Percentiles rank a stretch among this genome's conserved stretches.
Conservation (phyloP, 768 basidiomycete species). For the Daedaleopsis sinensis region DNA sequence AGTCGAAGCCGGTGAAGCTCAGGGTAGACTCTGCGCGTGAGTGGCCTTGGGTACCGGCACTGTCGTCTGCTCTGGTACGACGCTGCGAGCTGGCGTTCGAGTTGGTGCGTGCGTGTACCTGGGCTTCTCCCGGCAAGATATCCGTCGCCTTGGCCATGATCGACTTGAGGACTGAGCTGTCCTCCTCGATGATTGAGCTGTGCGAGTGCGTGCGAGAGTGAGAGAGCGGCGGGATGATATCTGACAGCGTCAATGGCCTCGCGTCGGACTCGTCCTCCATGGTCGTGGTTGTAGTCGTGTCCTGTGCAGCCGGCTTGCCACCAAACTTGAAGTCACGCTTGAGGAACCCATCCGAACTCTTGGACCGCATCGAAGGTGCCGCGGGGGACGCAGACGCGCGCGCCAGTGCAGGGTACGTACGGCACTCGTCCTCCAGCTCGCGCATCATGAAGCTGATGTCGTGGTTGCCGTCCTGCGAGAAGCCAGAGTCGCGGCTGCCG, state of each 20-base stretch:
- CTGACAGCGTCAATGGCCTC: conserved; percentile 48
- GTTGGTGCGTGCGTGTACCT: conserved; percentile 38
- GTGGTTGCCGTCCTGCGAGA: conserved; percentile 17
- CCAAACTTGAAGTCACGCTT: conserved; percentile 79
- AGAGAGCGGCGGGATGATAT: conserved; percentile 72
- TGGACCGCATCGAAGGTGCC: conserved; percentile 39
- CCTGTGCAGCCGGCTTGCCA: conserved; percentile 39
- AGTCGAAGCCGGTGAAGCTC: conserved; percentile 74
- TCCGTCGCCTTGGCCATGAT: conserved; percentile 27
- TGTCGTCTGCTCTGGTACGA: conserved; percentile 34
- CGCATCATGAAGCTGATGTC: conserved; percentile 29
- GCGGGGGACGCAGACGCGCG: conserved; percentile 18
- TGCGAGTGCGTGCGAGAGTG: conserved; percentile 53
- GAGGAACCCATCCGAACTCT: conserved; percentile 65
- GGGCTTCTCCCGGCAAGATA: conserved; percentile 29
- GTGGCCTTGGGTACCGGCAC: conserved; percentile 40
- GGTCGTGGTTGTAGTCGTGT: conserved; percentile 10
- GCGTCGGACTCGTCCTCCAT: not conserved
- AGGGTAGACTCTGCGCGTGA: conserved; percentile 48
- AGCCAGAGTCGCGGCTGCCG: conserved; percentile 18
- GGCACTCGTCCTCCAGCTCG: conserved; percentile 34
- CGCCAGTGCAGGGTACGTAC: conserved; percentile 35
- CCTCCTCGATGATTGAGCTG: conserved; percentile 37
- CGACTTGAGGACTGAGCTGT: conserved; percentile 33
- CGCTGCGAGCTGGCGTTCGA: conserved; percentile 49